Percentiles rank a stretch among this genome's conserved stretches.
These are phyloP conservation scores for Orbilia javanica DNA, from an alignment of 2,329 filamentous ascomycete genomes.

Conservation along the genomic window DNA sequence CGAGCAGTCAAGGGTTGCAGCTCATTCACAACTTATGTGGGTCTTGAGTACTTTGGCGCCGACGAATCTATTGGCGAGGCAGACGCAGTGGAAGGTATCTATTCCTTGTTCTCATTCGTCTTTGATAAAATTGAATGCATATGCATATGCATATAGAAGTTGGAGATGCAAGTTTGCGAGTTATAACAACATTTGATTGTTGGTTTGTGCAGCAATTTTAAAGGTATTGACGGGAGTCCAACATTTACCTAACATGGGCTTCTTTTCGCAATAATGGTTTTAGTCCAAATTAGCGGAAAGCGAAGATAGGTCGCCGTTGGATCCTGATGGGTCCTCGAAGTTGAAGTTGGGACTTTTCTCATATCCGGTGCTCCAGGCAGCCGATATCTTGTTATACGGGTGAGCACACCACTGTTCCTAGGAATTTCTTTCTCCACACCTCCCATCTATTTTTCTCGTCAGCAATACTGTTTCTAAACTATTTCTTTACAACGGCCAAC, in stretches of 20 bases:
- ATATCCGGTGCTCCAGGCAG: slow-evolving; percentile 94
- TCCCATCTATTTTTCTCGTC: neutral
- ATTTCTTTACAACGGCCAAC: slow-evolving; percentile 22
- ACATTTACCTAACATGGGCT: slow-evolving; percentile 10
- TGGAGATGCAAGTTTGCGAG: neutral
- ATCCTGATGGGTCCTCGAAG: slow-evolving; percentile 72
- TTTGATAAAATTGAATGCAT: neutral
- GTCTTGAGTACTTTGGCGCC: slow-evolving; percentile 91
- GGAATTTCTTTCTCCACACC: neutral
- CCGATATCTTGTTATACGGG: slow-evolving; percentile 90
- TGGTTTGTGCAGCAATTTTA: too few species aligned
- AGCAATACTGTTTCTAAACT: neutral
- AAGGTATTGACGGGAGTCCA: neutral
- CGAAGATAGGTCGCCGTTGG: slow-evolving; percentile 72
- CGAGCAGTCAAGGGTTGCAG: slow-evolving; percentile 65
- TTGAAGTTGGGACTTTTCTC: slow-evolving; percentile 93
- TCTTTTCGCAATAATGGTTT: neutral
- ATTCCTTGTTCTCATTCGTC: neutral
- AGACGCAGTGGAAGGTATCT: slow-evolving; percentile 97
- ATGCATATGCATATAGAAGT: neutral
- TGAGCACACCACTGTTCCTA: slow-evolving; percentile 63
- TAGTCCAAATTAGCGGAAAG: slow-evolving; percentile 80
- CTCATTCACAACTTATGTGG: slow-evolving; percentile 95
- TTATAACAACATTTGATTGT: slow-evolving; percentile 38
- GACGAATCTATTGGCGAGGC: slow-evolving; percentile 93